Base-by-base conservation (phyloP, 208 protist species). In the Crithidia sp. region DNA sequence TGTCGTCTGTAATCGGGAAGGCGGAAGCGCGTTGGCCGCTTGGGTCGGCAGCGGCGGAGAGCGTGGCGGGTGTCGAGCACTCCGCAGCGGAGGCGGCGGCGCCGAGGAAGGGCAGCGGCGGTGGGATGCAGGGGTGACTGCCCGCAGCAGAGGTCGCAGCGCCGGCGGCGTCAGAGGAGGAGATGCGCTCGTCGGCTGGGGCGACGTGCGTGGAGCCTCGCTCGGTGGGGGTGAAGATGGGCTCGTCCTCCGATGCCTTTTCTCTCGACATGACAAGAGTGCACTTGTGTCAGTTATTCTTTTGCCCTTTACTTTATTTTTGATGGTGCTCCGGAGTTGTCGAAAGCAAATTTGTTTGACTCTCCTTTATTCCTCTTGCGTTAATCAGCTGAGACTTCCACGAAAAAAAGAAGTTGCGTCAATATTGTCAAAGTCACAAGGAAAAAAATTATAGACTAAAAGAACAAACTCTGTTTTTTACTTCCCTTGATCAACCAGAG, bases 201-300 rank as follows among this genome's bases (percentile, higher is more conserved):
- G 8, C 36, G 5, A 17, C 6, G 47, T 44, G 2, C 2, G 19
- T 14, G 0, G 60, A 59, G 49, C 2, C 6, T 9, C 41, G 28
- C 7, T 74, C 52, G 2, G 13, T 58, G 4, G 52, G 2, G 4
- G 50, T 56, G n/a, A 74, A 74, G 69, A 74, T 67, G 0, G 60
- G 70, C 61, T 75, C 70, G 9, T 68, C 61, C 5, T 68, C 70
- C 5, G 69, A 59, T 0, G 2, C 12, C 12, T 3, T 16, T 6
- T 67, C 58, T 2, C 17, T 39, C 2, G 60, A 61, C 69, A 74
- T 74, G 10, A 7, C n/a, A 28, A 28, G 28, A 28, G 28, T 28
- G 28, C 28, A 28, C 28, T 28, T 28, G 28, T 28, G 28, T 28
- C 28, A 28, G 28, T 28, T 28, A 28, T 47, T 64, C 16, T 64